These are phyloP conservation scores for Atalantia buxifolia DNA, from an alignment of 345 rosid species.

Conservation along the genomic window DNA sequence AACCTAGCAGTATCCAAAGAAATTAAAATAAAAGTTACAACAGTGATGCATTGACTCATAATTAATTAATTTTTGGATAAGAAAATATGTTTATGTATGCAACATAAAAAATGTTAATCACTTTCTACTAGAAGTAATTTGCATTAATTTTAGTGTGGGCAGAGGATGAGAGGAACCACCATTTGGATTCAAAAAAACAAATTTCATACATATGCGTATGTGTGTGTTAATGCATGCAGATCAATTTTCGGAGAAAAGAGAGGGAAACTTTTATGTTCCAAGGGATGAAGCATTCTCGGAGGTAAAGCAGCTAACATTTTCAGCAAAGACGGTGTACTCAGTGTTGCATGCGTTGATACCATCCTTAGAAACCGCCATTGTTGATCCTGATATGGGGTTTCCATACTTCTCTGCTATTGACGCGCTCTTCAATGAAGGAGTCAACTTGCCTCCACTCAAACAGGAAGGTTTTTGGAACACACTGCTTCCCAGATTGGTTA, in stretches of 20 bases:
- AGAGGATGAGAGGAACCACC: not conserved
- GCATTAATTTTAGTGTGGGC: too few relatives aligned
- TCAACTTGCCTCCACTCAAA: constrained; percentile 28
- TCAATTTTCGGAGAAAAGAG: constrained; percentile 44
- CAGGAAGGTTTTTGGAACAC: constrained; percentile 35
- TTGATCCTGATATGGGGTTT: constrained; percentile 46
- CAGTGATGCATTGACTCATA: too few relatives aligned
- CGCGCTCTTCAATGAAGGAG: constrained; percentile 55
- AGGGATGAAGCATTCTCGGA: constrained; percentile 74
- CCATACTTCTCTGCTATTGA: constrained; percentile 68
- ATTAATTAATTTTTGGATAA: too few relatives aligned
- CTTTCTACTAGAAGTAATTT: too few relatives aligned
- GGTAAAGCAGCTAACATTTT: constrained; percentile 45
- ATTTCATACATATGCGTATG: too few relatives aligned
- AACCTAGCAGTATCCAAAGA: too few relatives aligned
- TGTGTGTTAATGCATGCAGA: constrained; percentile 26
- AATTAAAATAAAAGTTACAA: too few relatives aligned
- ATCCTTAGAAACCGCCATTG: constrained; percentile 36
- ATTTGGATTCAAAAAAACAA: not conserved
- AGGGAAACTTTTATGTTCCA: constrained; percentile 51
- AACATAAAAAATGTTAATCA: too few relatives aligned
- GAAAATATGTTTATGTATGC: too few relatives aligned
- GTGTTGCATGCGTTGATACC: constrained; percentile 59
- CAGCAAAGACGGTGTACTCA: constrained; percentile 56
- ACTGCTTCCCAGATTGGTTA: constrained; percentile 55